Evolutionary conservation across 2,329 filamentous ascomycete species (phyloP).

Genomic region (Orbilia oligospora): DNA sequence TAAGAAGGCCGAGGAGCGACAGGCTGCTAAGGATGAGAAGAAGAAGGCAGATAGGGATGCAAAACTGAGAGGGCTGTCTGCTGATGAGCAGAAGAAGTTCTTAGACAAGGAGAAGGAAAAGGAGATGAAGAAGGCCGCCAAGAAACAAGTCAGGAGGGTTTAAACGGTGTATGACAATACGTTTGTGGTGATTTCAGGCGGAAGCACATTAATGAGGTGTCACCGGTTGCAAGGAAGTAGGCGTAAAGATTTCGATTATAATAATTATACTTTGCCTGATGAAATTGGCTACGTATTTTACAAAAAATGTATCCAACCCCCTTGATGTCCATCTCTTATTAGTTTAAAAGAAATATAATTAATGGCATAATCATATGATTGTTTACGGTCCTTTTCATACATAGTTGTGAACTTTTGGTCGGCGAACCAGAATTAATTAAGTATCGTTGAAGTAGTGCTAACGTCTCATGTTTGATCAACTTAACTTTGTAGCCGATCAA

Average conservation of each 20-base stretch:
- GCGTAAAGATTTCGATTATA: slow-evolving; percentile 1
- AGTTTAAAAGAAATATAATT: neutral
- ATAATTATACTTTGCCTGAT: neutral
- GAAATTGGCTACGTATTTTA: neutral
- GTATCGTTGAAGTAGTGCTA: too few species aligned
- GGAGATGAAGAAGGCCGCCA: slow-evolving; percentile 75
- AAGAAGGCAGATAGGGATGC: slow-evolving; percentile 93
- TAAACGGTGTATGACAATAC: neutral
- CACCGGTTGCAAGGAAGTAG: neutral
- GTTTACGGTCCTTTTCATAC: neutral
- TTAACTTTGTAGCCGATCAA: too few species aligned
- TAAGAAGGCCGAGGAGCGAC: slow-evolving; percentile 83
- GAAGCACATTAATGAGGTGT: neutral
- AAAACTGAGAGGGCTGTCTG: slow-evolving; percentile 81
- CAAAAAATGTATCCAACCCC: neutral
- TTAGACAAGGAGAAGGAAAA: slow-evolving; percentile 85
- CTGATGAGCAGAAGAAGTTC: slow-evolving; percentile 88
- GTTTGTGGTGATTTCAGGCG: neutral
- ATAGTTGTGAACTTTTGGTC: too few species aligned
- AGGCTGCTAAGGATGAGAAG: slow-evolving; percentile 78
- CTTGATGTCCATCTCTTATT: slow-evolving; percentile 17
- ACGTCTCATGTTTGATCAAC: too few species aligned
- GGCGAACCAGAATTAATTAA: too few species aligned
- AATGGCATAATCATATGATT: neutral
- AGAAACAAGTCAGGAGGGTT: slow-evolving; percentile 72